A percentile compares a stretch with the other conserved stretches of the same genome.
These are phyloP conservation scores for Sanghuangporus baumii DNA, from an alignment of 1,284 basidiomycete genomes.

Conservation along the genomic window DNA sequence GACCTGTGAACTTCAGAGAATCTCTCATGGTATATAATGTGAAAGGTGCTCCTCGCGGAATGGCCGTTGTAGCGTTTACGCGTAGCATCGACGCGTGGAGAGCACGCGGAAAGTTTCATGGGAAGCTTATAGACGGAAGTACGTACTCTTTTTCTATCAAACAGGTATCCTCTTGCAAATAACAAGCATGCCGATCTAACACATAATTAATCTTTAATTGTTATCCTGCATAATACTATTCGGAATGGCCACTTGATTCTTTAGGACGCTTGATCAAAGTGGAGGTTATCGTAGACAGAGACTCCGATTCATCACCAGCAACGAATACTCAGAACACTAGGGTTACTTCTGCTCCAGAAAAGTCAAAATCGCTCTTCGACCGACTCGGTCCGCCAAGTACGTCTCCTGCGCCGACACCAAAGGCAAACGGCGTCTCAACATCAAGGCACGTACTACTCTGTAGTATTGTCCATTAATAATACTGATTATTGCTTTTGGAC, in stretches of 20 bases:
- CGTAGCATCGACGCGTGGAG: slow-evolving; percentile 52
- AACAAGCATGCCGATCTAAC: not conserved
- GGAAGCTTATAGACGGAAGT: slow-evolving; percentile 73
- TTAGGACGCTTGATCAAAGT: slow-evolving; percentile 15
- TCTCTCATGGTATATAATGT: slow-evolving; percentile 66
- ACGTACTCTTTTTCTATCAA: slow-evolving; percentile 29
- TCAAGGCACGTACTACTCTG: not conserved
- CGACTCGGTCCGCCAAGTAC: not conserved
- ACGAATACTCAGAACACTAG: not conserved
- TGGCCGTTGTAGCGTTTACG: slow-evolving; percentile 66
- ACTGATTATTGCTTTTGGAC: not conserved
- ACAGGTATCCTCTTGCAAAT: not conserved
- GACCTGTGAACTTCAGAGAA: slow-evolving; percentile 51
- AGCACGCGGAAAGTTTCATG: slow-evolving; percentile 62
- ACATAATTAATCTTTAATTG: too few species aligned
- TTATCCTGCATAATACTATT: too few species aligned
- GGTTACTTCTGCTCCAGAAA: not conserved
- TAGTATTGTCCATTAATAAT: not conserved
- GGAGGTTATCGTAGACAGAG: slow-evolving; percentile 12
- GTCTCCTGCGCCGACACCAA: not conserved
- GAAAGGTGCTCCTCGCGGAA: slow-evolving; percentile 65
- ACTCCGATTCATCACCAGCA: not conserved
- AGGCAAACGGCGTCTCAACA: not conserved
- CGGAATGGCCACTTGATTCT: not conserved
- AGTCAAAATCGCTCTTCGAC: slow-evolving; percentile 8